Evolutionary conservation across 768 basidiomycete species (phyloP), one percentile per base, ranked within the genome.

Genomic region (Mycena maculata): DNA sequence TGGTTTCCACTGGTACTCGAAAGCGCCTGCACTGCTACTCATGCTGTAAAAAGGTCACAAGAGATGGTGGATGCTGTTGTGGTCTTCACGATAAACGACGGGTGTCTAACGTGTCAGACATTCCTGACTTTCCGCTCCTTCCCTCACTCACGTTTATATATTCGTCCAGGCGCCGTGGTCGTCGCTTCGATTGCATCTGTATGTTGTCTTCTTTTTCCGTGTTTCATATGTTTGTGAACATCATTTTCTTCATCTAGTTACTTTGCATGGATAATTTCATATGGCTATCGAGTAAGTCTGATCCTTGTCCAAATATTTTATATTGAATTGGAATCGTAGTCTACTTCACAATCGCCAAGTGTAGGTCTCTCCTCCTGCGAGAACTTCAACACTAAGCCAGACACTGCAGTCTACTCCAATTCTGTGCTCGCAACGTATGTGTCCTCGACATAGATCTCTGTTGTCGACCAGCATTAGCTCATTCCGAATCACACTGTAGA

Each of bases 301-400:
- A 36, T 36, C 33, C 33, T 36, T 36, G 33, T 13, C 33, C 8
- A 36, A 13, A 36, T 7, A 36, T 36, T 36, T 36, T 7, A 36
- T 13, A 36, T 13, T 36, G 33, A 36, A 6, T 36, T 36, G 33
- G 33, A 13, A 36, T 36, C 8, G 6, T 36, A 36, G 33, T 68
- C 12, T 68, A 68, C 39, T 68, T 68, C 25, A 48, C 44, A 25
- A 68, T 68, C 18, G 62, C 49, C 5, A 67, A 67, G 41, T 50
- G 65, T 66, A 49, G 8, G 49, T 50, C 7, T 9, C 20, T 22
- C 10, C 13, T 15, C 28, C 31, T 1, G 13, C 6, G 33, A 36
- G 33, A 13, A 3, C 3, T 16, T 28, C 9, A 56, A 30, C 3
- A 5, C 36, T 60, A 27, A 60, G 36, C 4, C 16, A 16, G 15